Percentiles rank a stretch among this genome's conserved stretches.
These are phyloP conservation scores for Aquilaria yunnanensis DNA, from an alignment of 345 rosid genomes.

Conservation along the genomic window DNA sequence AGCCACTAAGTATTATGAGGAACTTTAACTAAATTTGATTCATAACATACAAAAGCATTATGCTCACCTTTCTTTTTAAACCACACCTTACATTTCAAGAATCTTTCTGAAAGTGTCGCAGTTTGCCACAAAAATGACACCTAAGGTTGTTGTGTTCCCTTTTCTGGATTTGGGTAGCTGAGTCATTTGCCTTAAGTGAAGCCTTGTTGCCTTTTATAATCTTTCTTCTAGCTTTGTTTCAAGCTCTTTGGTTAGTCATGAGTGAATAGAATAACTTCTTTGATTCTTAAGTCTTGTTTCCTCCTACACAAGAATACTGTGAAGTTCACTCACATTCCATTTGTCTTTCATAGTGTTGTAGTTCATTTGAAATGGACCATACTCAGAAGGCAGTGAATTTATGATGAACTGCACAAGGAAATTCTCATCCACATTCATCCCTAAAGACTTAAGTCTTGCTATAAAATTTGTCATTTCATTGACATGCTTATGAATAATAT, in stretches of 20 bases:
- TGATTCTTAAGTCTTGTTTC: conserved; percentile 7
- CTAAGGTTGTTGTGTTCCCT: background rate
- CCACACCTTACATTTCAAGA: background rate
- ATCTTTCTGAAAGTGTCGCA: conserved; percentile 8
- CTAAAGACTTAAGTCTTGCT: background rate
- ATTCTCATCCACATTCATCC: background rate
- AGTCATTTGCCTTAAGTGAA: background rate
- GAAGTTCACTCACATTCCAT: conserved; percentile 20
- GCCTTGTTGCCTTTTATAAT: conserved; percentile 2
- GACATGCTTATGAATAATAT: background rate
- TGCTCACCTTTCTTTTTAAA: too few relatives aligned
- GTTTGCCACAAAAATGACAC: background rate
- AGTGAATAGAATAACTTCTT: background rate
- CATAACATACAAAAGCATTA: conserved; percentile 1
- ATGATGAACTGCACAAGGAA: conserved; percentile 7
- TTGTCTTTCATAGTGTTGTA: conserved; percentile 22
- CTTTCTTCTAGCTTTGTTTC: background rate
- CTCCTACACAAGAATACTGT: conserved; percentile 8
- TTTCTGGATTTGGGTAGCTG: background rate
- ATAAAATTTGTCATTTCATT: background rate
- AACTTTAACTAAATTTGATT: background rate
- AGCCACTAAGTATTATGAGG: conserved; percentile 9
- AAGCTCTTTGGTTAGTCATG: conserved; percentile 4
- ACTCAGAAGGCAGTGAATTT: conserved; percentile 13
- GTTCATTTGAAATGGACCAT: conserved; percentile 16